Evolutionary conservation across 306 rosid species (phyloP), one percentile per base, ranked within the genome.

Genomic region (Sechiopsis laciniata): DNA sequence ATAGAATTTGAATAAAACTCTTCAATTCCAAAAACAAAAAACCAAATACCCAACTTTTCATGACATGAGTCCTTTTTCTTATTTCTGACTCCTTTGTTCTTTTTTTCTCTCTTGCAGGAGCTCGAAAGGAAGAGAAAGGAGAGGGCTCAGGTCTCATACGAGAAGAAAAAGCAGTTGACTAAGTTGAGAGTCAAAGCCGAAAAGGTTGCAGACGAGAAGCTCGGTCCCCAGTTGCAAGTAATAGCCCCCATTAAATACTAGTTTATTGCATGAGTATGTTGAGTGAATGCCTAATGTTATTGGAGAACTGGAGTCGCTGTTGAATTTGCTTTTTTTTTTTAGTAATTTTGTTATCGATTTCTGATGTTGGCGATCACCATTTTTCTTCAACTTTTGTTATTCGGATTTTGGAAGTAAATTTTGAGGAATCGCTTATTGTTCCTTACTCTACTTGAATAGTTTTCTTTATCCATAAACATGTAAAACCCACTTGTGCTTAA

Each of bases 71-170:
- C n/a, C n/a, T n/a, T n/a, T n/a, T n/a, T 2, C 37, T 32, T 2
- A 32, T 32, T 37, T 37, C 9, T 40, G 46, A 40, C 6, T 40
- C 0, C 46, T 3, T 0, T n/a, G n/a, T 19, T 6, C 2, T 66
- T 8, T 12, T 22, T 29, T 26, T 26, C 29, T 26, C 29, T 26
- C n/a, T n/a, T n/a, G n/a, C 81, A 88, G 94, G 94, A 86, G 79
- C 87, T 90, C 61, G 96, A 90, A 73, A 82, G 74, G 79, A 90
- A 90, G 91, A 84, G 96, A 74, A 90, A 90, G 87, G 96, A 90
- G 63, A 84, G 81, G 26, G 71, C 93, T 21, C 86, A 80, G 32
- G 35, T 75, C 17, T 81, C 81, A 2, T 90, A 90, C 17, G 96
- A 86, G 80, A 85, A 87, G 78, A 90, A 90, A 94, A 90, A 90